Evolutionary conservation across 441 rosid genomes (phyloP).

Genomic region (Populus hybrid): DNA sequence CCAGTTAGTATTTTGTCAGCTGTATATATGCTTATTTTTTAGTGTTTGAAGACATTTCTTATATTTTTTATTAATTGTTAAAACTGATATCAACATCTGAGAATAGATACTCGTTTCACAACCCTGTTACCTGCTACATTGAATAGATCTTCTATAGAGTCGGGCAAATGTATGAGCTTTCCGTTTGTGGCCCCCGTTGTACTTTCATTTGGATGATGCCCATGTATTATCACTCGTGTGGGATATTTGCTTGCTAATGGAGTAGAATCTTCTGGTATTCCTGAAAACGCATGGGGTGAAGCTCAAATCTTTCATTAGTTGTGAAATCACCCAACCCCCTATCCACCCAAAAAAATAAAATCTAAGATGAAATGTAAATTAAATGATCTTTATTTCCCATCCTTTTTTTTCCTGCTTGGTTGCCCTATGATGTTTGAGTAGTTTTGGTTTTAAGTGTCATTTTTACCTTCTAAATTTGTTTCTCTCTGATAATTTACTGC

Average conservation of each 20-base stretch:
- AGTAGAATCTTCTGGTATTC: conserved; percentile 25
- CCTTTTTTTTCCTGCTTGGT: too few relatives aligned
- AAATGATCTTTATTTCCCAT: not conserved
- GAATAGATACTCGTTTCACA: conserved; percentile 10
- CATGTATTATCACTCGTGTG: conserved; percentile 68
- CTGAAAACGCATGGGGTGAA: conserved; percentile 30
- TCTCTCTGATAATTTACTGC: conserved; percentile 22
- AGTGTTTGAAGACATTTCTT: not conserved
- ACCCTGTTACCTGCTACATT: conserved; percentile 56
- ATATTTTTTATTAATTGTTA: not conserved
- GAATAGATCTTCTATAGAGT: conserved; percentile 61
- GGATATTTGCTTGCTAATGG: conserved; percentile 28
- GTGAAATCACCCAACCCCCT: not conserved
- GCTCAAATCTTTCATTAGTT: not conserved
- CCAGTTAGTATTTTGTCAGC: not conserved
- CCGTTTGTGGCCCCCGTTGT: conserved; percentile 33
- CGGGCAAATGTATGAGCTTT: conserved; percentile 65
- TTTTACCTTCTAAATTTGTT: conserved; percentile 36
- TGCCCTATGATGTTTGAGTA: not conserved
- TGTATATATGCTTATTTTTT: not conserved
- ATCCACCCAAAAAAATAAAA: too few relatives aligned
- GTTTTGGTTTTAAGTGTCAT: not conserved
- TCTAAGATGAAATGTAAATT: too few relatives aligned
- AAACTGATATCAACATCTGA: not conserved
- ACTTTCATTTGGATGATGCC: conserved; percentile 52